Evolutionary conservation across 2,329 filamentous ascomycete species (phyloP), one percentile per base, ranked within the genome.

Genomic region (Colletotrichum filicis): DNA sequence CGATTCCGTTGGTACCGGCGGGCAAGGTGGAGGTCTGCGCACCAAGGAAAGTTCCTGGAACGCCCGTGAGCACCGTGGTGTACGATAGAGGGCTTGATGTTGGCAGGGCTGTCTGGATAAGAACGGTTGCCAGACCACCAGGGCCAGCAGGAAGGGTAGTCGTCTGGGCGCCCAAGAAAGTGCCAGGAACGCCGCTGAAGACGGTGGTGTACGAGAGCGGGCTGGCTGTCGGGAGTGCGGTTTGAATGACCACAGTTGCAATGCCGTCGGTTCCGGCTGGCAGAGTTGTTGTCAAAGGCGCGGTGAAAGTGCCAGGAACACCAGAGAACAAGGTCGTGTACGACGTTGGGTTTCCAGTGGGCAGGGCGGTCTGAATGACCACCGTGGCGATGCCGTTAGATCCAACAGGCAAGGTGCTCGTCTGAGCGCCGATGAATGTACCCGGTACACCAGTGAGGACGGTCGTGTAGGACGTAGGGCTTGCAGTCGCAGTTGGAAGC

Each of bases 321-420:
- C 68, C 68, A 3, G 63, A 60, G 32, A 66, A 22, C 4, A 66
- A 12, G 2, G 68, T 70, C 4, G 62, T 66, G 9, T 42, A 68
- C 4, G 56, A 30, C 7, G 46, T 61, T 5, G 60, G 26, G 14
- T 7, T 16, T 7, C 22, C 30, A 3, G 32, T 66, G 7, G 68
- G 64, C 7, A 67, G 24, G 19, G 68, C 68, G 9, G 63, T 71
- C 32, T 71, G 68, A 5, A 71, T 22, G 1, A 71, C 22, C 7
- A 71, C 64, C 1, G 68, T 71, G 11, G 35, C 64, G 5, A 71
- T 19, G 1, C 66, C 59, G 4, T 57, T n/a, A 4, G 19, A n/a
- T 1, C 57, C 49, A 22, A 22, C 52, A 0, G 65, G 65, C 2
- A 72, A 12, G 2, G 69, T 72, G 0, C 8, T 61, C 3, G 65